These are phyloP conservation scores for Lathyrus tuberosus DNA, from an alignment of 306 rosid genomes.

Conservation along the genomic window DNA sequence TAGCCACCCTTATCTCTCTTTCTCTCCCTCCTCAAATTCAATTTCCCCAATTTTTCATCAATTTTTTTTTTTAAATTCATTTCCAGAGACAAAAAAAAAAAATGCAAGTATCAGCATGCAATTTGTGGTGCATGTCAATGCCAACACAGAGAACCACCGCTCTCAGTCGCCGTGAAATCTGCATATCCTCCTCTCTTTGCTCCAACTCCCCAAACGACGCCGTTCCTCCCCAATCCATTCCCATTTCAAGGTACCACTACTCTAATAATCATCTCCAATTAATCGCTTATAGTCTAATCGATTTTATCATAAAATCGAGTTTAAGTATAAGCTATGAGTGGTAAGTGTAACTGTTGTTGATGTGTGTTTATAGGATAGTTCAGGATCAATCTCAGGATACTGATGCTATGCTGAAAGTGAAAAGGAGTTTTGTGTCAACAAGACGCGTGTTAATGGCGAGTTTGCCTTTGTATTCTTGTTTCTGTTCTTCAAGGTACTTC, in stretches of 20 bases:
- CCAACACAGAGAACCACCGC: slow-evolving; percentile 37
- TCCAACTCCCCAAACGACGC: slow-evolving; percentile 50
- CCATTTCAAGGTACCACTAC: slow-evolving; percentile 59
- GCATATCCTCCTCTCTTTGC: slow-evolving; percentile 68
- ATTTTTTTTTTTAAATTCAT: too few species aligned
- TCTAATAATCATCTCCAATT: too few species aligned
- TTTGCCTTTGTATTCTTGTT: slow-evolving; percentile 60
- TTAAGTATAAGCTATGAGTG: too few species aligned
- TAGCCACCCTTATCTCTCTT: slow-evolving; percentile 40
- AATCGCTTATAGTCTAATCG: too few species aligned
- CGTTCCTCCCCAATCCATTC: slow-evolving; percentile 43
- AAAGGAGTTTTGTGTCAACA: slow-evolving; percentile 47
- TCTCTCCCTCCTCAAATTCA: slow-evolving; percentile 5
- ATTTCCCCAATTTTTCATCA: background rate
- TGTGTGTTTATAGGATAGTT: slow-evolving; percentile 40
- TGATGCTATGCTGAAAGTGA: slow-evolving; percentile 38
- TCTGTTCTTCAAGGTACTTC: slow-evolving; percentile 87
- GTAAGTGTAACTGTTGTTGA: background rate
- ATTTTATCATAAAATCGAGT: too few species aligned
- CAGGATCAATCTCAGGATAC: slow-evolving; percentile 53
- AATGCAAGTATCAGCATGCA: slow-evolving; percentile 71
- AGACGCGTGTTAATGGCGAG: slow-evolving; percentile 72
- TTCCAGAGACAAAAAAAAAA: slow-evolving; percentile 10
- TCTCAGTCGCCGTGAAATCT: slow-evolving; percentile 68
- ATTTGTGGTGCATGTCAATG: slow-evolving; percentile 44